phyloP scores from a whole-genome alignment of 1,284 basidiomycete genomes.

The Papiliotrema terrestris region DNA sequence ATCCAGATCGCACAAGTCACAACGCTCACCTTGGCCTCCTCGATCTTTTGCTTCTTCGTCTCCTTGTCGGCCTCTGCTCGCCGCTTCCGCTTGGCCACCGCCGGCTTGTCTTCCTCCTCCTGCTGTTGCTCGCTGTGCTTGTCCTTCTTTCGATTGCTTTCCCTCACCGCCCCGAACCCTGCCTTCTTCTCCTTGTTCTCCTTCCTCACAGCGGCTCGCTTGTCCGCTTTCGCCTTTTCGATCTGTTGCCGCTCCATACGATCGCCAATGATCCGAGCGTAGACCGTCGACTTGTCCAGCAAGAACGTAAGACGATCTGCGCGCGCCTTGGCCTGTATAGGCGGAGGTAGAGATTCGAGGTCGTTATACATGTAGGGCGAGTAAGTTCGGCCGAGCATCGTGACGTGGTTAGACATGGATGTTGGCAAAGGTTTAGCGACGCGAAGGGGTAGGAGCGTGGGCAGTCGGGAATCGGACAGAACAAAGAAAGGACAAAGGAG shows the following conservation, averaged over 20 bases:
- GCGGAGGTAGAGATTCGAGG: slow-evolving; percentile 1
- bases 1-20: no score
- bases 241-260: slow-evolving; percentile 50
- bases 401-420: neutral
- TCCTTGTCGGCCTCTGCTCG: neutral
- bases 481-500: slow-evolving; percentile 18
- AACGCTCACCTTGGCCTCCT: slow-evolving; percentile 8
- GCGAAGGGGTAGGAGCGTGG: neutral
- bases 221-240: slow-evolving; percentile 41
- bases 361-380: neutral
- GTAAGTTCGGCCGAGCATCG: neutral
- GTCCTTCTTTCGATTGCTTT: slow-evolving; percentile 16
- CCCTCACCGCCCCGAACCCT: neutral
- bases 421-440: neutral
- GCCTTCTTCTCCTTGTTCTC: slow-evolving; percentile 45
- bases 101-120: slow-evolving; percentile 14
- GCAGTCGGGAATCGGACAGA: neutral
- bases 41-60: slow-evolving; percentile 22
- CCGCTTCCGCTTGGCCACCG: slow-evolving; percentile 16
- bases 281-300: slow-evolving; percentile 48
- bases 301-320: slow-evolving; percentile 36
- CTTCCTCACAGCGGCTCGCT: slow-evolving; percentile 36
- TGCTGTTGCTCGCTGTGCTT: slow-evolving; percentile 11
- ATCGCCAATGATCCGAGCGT: slow-evolving; percentile 49
- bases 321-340: slow-evolving; percentile 32